Base-by-base conservation (phyloP, 768 basidiomycete species). In the Fibroporia radiculosa region DNA sequence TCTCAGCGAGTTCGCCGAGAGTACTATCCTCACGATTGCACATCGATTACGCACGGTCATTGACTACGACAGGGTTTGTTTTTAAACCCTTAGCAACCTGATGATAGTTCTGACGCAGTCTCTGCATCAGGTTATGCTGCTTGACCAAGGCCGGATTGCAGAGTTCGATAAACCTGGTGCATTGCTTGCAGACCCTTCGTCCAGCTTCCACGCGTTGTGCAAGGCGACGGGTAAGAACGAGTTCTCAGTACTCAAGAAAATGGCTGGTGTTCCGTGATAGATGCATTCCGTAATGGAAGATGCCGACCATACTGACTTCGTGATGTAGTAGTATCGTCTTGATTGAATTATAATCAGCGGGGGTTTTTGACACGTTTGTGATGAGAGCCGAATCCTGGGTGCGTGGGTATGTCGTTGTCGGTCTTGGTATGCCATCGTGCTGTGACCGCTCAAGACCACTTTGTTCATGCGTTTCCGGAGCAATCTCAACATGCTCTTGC, bases 11-110 rank as follows among this genome's bases (percentile, higher is more conserved):
- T 91, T 90, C 50, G 78, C 83, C 3, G 73, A 81, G 14, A 87
- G 83, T 58, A 92, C 86, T 0, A 86, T 89, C 45, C 63, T 90
- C 25, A 90, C 86, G 1, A 88, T 91, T 44, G 87, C 88, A 11
- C 88, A 91, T 64, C 76, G 82, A 8, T 67, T 87, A 44, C 72
- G 82, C 3, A 85, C 84, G 2, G 82, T 86, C 39, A 88, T 92
- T 44, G 87, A 91, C 55, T 92, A 90, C 52, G 82, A 91, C 59
- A 74, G 81, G 52, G 84, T 83, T 64, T 47, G 81, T 67, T 1
- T 36, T n/a, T 40, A 23, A n/a, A 29, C 26, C 23, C 29, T 26
- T 11, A 14, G n/a, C n/a, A n/a, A n/a, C n/a, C 25, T 14, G 6
- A 37, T 33, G 49, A 8, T 20, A 18, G 16, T 19, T 7, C 16